Conservation (phyloP, 176 grass and related monocot species). For the Alloteropsis semialata region DNA sequence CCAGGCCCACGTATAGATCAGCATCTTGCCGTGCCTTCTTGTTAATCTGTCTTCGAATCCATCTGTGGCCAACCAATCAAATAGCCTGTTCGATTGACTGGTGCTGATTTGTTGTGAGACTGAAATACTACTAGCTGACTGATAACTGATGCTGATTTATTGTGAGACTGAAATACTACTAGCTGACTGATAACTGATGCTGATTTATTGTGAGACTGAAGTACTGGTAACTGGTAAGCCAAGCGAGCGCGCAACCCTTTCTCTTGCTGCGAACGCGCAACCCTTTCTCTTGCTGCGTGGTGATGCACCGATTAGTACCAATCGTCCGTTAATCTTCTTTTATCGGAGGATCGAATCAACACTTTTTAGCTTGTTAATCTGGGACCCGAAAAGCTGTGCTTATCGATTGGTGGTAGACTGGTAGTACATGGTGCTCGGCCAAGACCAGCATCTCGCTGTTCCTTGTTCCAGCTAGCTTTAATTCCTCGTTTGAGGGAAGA, state of each 20-base stretch:
- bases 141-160: no score
- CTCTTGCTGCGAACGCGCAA: no score
- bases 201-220: no score
- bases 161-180: no score
- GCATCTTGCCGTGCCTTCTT: neutral
- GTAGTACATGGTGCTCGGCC: neutral
- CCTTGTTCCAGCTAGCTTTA: neutral
- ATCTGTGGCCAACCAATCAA: neutral
- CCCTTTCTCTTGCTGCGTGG: no score
- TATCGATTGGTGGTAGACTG: neutral
- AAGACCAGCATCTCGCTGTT: neutral
- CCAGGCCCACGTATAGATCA: neutral
- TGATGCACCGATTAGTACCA: no score
- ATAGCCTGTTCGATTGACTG: no score
- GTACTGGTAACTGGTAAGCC: no score
- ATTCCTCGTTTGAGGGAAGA: neutral
- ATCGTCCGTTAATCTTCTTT: neutral
- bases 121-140: no score
- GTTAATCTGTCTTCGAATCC: conserved; percentile 4
- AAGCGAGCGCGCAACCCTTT: no score
- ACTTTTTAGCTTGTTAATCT: neutral
- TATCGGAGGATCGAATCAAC: neutral
- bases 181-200: no score
- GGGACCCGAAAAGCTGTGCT: neutral
- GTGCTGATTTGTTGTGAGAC: no score